Base-by-base conservation (phyloP, 106 monocot species). In the Alisma plantagoaquatica region DNA sequence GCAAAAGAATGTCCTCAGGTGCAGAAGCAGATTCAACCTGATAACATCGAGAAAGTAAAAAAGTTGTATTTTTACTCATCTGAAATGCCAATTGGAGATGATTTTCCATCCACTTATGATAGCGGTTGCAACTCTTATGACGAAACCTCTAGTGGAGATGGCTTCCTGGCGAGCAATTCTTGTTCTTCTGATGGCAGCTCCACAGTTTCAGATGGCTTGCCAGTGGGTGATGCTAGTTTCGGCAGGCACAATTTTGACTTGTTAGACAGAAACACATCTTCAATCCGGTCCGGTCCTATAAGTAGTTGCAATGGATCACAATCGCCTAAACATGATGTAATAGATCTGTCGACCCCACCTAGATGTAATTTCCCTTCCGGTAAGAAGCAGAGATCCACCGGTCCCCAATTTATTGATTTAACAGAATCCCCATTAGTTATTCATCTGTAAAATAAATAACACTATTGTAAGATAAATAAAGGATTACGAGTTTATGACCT, bases 321-420 rank as follows among this genome's bases (percentile, higher is more conserved):
- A 20, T 71, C 53, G 4, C 55, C 64, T 3, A 56, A 73, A 45
- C 59, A 10, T 14, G 30, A 68, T 56, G 66, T 87, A 8, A 75
- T 81, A 64, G 27, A 75, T 46, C 47, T 87, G 29, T 49, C 53
- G 10, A 75, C 77, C 11, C 86, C 86, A 41, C 41, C 59, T 27
- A 79, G 58, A 29, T 57, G 49, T 49, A 29, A 32, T 10, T 31
- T 57, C 11, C 20, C 26, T 19, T 52, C 31, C 19, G 26, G 47
- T 27, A 62, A 28, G 19, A 82, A 68, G 53, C 43, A 46, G 19
- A 23, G 27, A 33, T 41, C 22, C 22, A 56, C 50, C 16, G 23
- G 22, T 28, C 52, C 56, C 2, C 54, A 62, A 8, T 47, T 82
- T 2, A 63, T 87, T 33, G 87, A 87, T 63, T 48, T 87, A 22